Conservation (phyloP, 2,329 filamentous ascomycete species). For the Microcyclospora tardicrescens region DNA sequence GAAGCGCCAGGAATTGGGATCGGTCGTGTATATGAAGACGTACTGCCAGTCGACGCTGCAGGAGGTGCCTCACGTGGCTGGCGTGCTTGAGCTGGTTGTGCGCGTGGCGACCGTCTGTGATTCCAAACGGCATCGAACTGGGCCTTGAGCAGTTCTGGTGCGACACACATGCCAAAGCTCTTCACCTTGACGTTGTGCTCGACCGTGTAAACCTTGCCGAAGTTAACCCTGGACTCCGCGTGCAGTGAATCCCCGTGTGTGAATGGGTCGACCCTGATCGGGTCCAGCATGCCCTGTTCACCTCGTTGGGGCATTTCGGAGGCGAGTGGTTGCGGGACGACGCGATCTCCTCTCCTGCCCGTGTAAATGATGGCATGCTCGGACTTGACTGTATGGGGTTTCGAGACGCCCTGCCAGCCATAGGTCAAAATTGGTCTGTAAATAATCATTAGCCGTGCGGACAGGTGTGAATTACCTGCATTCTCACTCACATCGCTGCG, state of each 20-base stretch:
- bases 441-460: too few relatives aligned
- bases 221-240: constrained; percentile 9
- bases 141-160: too few relatives aligned
- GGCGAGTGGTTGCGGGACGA: background rate
- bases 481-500: constrained; percentile 4
- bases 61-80: too few relatives aligned
- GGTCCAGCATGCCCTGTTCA: constrained; percentile 6
- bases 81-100: too few relatives aligned
- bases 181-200: constrained; percentile 9
- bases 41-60: too few relatives aligned
- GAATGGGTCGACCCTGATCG: constrained; percentile 10
- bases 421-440: constrained; percentile 14
- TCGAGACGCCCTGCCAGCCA: constrained; percentile 9
- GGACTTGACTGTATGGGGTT: constrained; percentile 7
- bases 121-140: too few relatives aligned
- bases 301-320: constrained; percentile 4
- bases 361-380: constrained; percentile 19
- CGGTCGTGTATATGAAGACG: too few relatives aligned
- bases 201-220: constrained; percentile 12
- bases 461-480: too few relatives aligned
- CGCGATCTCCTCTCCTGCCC: too few relatives aligned
- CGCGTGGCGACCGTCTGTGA: too few relatives aligned
- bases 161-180: background rate
- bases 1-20: too few relatives aligned
- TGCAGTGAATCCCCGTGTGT: constrained; percentile 3